phyloP scores from a whole-genome alignment of 2,329 filamentous ascomycete species.

The Pseudogymnoascus sp. region DNA sequence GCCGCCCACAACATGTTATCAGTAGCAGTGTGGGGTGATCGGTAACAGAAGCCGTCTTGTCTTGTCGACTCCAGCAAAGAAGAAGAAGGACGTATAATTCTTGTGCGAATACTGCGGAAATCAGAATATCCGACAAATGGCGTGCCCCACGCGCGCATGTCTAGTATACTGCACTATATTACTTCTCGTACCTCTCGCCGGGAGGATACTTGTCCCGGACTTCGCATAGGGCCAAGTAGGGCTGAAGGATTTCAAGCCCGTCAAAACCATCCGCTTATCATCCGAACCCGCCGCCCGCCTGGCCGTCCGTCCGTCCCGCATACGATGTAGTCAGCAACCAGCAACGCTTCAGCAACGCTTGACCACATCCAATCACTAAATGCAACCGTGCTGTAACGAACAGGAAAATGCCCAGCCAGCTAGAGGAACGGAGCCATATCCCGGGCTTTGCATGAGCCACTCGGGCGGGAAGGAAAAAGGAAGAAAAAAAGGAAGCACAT shows the following conservation, averaged over 20 bases:
- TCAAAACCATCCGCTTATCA: not conserved
- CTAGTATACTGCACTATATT: not conserved
- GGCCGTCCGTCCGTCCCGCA: constrained; percentile 5
- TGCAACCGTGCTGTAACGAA: constrained; percentile 1
- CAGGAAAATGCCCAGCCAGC: not conserved
- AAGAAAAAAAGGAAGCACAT: constrained; percentile 1
- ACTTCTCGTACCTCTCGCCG: not conserved
- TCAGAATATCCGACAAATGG: not conserved
- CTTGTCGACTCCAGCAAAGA: not conserved
- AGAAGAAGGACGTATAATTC: not conserved
- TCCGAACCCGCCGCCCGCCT: constrained; percentile 10
- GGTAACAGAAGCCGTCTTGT: not conserved
- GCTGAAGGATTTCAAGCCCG: constrained; percentile 2
- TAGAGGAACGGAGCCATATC: not conserved
- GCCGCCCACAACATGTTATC: not conserved
- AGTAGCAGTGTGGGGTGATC: not conserved
- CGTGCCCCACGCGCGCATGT: not conserved
- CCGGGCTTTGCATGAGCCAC: not conserved
- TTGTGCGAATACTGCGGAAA: not conserved
- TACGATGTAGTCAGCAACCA: not conserved
- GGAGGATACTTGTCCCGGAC: constrained; percentile 5
- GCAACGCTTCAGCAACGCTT: not conserved
- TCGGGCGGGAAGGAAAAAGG: not conserved
- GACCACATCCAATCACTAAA: not conserved
- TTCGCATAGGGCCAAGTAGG: constrained; percentile 9